Percentiles rank a stretch among this genome's conserved stretches.
phyloP scores from a whole-genome alignment of 2,329 filamentous ascomycete species.

The Venturia carpophila region DNA sequence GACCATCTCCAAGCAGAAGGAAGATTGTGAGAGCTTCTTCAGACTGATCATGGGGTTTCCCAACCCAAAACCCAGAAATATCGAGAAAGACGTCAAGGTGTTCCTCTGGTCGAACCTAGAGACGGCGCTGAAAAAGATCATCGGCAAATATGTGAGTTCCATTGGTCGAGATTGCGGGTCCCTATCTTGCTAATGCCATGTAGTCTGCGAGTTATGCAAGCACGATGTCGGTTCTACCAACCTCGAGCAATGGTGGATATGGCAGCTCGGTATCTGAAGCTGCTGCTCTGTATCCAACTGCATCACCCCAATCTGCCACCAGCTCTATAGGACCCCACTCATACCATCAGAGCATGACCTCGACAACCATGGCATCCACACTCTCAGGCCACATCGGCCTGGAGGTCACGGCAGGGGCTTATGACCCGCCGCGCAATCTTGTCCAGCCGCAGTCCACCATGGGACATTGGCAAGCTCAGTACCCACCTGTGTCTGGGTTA shows the following conservation, averaged over 20 bases:
- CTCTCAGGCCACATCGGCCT: slow-evolving; percentile 21
- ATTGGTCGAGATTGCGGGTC: neutral
- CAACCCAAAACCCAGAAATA: slow-evolving; percentile 89
- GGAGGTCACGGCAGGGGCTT: slow-evolving; percentile 13
- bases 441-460: slow-evolving; percentile 11
- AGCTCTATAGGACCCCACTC: slow-evolving; percentile 37
- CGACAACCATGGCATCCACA: slow-evolving; percentile 39
- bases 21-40: slow-evolving; percentile 94
- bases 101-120: slow-evolving; percentile 91
- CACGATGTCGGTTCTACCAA: slow-evolving; percentile 16
- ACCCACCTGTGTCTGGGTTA: slow-evolving; percentile 6
- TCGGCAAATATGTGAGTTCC: slow-evolving; percentile 76
- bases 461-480: slow-evolving; percentile 16
- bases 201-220: slow-evolving; percentile 22
- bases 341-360: slow-evolving; percentile 38
- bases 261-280: slow-evolving; percentile 38
- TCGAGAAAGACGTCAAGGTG: slow-evolving; percentile 98
- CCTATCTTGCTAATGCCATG: slow-evolving; percentile 9
- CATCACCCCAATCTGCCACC: slow-evolving; percentile 42
- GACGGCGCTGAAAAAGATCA: slow-evolving; percentile 91
- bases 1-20: slow-evolving; percentile 87
- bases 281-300: slow-evolving; percentile 38
- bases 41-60: slow-evolving; percentile 98
- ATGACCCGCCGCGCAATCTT: slow-evolving; percentile 5
- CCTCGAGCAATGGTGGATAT: slow-evolving; percentile 13